A percentile compares a stretch with the other conserved stretches of the same genome.
phyloP scores from a whole-genome alignment of 495 filamentous ascomycete species.

The Amniculicola lignicola region DNA sequence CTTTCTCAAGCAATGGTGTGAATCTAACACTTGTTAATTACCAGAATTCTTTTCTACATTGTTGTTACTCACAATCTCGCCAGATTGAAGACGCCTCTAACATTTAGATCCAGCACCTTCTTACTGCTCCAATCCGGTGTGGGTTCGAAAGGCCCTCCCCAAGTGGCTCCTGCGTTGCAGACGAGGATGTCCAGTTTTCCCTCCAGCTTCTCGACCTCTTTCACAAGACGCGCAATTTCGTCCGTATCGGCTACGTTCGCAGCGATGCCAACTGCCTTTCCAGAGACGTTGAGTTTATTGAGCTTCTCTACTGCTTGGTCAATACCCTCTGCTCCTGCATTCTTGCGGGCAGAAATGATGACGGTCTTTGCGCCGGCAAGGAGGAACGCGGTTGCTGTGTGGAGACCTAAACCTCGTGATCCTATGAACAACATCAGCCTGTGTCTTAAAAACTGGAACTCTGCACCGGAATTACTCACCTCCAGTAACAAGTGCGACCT shows the following conservation, averaged over 20 bases:
- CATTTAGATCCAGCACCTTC: conserved; percentile 48
- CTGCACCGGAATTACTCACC: conserved; percentile 19
- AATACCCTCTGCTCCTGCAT: conserved; percentile 39
- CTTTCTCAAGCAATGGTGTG: conserved; percentile 39
- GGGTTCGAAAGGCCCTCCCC: conserved; percentile 45
- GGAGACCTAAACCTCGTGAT: conserved; percentile 44
- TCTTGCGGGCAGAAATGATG: conserved; percentile 45
- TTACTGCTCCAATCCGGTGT: conserved; percentile 42
- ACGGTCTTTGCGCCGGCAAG: conserved; percentile 42
- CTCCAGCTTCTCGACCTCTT: conserved; percentile 39
- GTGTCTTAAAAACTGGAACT: background rate
- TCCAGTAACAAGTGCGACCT: conserved; percentile 46
- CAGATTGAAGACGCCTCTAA: conserved; percentile 44
- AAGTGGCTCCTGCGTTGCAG: conserved; percentile 46
- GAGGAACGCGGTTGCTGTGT: conserved; percentile 47
- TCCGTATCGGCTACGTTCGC: conserved; percentile 44
- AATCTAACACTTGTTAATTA: conserved; percentile 26
- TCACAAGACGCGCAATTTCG: conserved; percentile 42
- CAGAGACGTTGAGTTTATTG: conserved; percentile 42
- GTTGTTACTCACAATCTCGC: conserved; percentile 29
- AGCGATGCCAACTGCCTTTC: conserved; percentile 43
- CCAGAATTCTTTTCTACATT: background rate
- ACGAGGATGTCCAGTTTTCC: conserved; percentile 44
- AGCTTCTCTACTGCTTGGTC: conserved; percentile 45
- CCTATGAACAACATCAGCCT: conserved; percentile 25